Conservation (phyloP, 371 early-diverging fungal species). For the Capillidium heterosporum region DNA sequence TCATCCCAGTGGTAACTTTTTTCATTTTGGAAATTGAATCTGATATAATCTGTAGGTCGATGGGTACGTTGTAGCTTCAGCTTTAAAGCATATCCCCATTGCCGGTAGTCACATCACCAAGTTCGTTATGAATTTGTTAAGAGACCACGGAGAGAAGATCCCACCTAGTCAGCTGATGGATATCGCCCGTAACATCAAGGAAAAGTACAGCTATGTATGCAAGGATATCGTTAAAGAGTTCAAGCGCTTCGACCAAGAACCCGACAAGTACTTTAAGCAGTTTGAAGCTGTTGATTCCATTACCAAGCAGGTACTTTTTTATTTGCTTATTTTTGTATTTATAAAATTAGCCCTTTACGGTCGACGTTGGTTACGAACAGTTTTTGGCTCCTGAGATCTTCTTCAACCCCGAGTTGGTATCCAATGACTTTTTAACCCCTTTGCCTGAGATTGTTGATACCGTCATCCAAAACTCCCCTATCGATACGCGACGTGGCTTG, state of each 20-base stretch:
- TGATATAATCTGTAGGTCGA: conserved; percentile 48
- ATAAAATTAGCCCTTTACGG: conserved; percentile 43
- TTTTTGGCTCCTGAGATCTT: conserved; percentile 97
- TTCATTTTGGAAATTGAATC: neutral
- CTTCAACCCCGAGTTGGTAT: conserved; percentile 94
- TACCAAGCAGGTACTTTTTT: conserved; percentile 50
- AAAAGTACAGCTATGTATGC: conserved; percentile 88
- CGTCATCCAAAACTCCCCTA: conserved; percentile 89
- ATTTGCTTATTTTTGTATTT: neutral
- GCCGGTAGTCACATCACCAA: conserved; percentile 93
- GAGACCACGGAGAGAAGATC: conserved; percentile 82
- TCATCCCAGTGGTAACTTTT: conserved; percentile 78
- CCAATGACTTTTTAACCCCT: conserved; percentile 90
- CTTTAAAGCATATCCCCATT: conserved; percentile 95
- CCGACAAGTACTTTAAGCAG: conserved; percentile 66
- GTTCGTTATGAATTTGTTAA: conserved; percentile 87
- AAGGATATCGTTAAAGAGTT: conserved; percentile 95
- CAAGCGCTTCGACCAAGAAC: conserved; percentile 78
- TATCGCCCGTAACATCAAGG: conserved; percentile 87
- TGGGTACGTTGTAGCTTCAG: conserved; percentile 92
- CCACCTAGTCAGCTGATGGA: conserved; percentile 92
- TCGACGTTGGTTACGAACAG: conserved; percentile 94
- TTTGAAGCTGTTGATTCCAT: conserved; percentile 67
- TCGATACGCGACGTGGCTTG: conserved; percentile 89
- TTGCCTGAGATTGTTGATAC: conserved; percentile 89